Percentiles rank a stretch among this genome's conserved stretches.
Evolutionary conservation across 495 filamentous ascomycete species (phyloP).

Genomic region (Terfezia claveryi): DNA sequence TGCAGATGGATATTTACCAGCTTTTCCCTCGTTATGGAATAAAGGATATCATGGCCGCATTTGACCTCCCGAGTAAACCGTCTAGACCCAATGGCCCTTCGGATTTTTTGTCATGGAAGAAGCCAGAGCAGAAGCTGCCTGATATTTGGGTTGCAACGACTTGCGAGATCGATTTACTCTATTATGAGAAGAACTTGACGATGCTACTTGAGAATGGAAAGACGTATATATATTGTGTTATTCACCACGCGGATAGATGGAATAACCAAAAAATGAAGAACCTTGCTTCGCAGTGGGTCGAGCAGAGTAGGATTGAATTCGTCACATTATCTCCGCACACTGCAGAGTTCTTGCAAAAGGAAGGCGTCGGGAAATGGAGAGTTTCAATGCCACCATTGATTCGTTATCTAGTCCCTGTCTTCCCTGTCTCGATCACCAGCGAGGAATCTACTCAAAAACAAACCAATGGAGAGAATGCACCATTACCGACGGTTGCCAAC

Average conservation of each 20-base stretch:
- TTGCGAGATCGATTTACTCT: constrained; percentile 11
- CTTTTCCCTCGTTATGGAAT: constrained; percentile 12
- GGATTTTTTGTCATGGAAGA: not conserved
- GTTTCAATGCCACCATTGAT: not conserved
- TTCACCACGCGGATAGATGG: constrained; percentile 17
- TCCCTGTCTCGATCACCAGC: constrained; percentile 1
- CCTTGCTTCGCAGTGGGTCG: constrained; percentile 5
- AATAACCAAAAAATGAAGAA: not conserved
- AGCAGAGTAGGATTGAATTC: constrained; percentile 9
- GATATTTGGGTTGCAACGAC: constrained; percentile 14
- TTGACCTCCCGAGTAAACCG: constrained; percentile 5
- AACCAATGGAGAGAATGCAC: not conserved
- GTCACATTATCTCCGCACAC: constrained; percentile 12
- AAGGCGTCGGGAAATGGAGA: constrained; percentile 7
- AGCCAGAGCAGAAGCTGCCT: not conserved
- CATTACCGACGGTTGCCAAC: no score
- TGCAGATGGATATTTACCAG: constrained; percentile 8
- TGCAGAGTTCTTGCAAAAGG: constrained; percentile 5
- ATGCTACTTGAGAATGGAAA: constrained; percentile 8
- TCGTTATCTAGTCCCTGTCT: constrained; percentile 7
- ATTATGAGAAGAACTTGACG: not conserved
- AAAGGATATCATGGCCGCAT: constrained; percentile 9
- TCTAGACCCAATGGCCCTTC: constrained; percentile 1
- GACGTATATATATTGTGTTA: constrained; percentile 14
- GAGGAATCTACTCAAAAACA: not conserved